Evolutionary conservation across 331 rosid species (phyloP).

Genomic region (Malus hybrid): DNA sequence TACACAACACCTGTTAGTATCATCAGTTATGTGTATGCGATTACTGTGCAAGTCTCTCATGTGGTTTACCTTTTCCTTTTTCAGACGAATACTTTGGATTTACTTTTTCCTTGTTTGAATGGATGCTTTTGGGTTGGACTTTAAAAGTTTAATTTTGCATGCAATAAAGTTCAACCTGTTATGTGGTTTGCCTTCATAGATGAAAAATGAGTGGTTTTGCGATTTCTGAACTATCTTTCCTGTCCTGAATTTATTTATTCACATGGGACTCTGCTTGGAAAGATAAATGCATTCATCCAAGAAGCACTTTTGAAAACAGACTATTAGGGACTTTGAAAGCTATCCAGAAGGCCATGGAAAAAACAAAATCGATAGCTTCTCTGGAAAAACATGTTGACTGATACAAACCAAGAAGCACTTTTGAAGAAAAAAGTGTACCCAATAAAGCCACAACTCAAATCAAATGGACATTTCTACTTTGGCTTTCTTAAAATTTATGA

Average conservation of each 20-base stretch:
- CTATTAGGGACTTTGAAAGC: neutral
- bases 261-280: neutral
- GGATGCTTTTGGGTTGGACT: neutral
- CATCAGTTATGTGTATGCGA: too few species aligned
- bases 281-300: neutral
- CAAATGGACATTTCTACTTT: neutral
- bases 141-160: neutral
- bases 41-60: too few species aligned
- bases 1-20: too few species aligned
- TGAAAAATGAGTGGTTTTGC: neutral
- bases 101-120: conserved; percentile 1
- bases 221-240: neutral
- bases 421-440: neutral
- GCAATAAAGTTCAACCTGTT: neutral
- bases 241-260: neutral
- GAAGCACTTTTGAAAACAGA: neutral
- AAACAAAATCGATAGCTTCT: neutral
- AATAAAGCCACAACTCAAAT: neutral
- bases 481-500: neutral
- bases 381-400: neutral
- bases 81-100: neutral
- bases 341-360: neutral
- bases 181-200: neutral
- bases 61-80: neutral
- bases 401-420: neutral